Evolutionary conservation across 163 green algal species (phyloP).

Genomic region (Scenedesmus sp.): DNA sequence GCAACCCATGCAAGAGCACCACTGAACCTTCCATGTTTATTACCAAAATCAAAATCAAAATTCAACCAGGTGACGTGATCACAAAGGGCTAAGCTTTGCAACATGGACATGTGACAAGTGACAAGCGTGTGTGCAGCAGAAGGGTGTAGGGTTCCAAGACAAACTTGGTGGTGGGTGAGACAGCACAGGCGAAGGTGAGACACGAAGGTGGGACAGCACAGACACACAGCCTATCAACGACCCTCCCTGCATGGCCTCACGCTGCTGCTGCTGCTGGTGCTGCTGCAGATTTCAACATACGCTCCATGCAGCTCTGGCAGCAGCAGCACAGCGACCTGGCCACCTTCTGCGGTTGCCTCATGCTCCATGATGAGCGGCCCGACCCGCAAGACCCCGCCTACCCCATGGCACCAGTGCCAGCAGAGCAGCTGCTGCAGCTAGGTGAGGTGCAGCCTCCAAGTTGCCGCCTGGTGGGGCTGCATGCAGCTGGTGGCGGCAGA

Average conservation of each 20-base stretch:
- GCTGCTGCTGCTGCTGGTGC: constrained; percentile 30
- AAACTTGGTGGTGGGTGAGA: no score
- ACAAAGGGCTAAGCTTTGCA: no score
- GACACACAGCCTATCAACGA: not conserved
- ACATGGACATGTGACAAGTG: no score
- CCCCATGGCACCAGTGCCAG: constrained; percentile 2
- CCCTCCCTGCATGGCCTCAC: not conserved
- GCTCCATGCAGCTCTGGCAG: constrained; percentile 46
- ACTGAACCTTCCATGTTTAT: no score
- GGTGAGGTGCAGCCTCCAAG: no score
- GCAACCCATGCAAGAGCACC: no score
- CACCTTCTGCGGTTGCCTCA: constrained; percentile 46
- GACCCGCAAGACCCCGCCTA: constrained; percentile 11
- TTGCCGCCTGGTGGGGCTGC: not conserved
- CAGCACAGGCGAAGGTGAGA: no score
- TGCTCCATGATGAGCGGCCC: constrained; percentile 39
- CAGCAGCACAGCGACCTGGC: constrained; percentile 29
- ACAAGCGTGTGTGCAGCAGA: no score
- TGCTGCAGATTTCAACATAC: constrained; percentile 49
- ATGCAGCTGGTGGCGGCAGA: not conserved
- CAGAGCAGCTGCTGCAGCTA: constrained; percentile 16
- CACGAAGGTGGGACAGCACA: no score
- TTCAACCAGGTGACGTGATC: not conserved
- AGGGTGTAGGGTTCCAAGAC: no score
- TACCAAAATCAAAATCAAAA: not conserved